Base-by-base conservation (phyloP, 129 eudicot genomes). In the Glebionis coronaria region DNA sequence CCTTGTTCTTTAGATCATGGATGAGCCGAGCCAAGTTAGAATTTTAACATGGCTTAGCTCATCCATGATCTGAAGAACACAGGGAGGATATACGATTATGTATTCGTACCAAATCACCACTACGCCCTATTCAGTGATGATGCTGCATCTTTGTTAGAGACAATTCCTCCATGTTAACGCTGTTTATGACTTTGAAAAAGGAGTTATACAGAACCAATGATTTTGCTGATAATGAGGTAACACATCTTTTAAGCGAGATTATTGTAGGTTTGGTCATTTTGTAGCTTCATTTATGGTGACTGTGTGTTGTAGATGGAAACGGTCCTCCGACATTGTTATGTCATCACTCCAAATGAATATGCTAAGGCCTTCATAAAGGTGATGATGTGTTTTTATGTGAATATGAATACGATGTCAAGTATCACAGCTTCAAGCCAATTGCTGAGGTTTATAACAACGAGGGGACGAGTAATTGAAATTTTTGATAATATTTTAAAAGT, bases 351-450 rank as follows among this genome's bases (percentile, higher is more conserved):
- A 14, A 86, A 79, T 77, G 99, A 86, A 61, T 93, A 78, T 65
- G 68, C 86, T 5, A 79, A 81, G 59, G 95, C 95, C 19, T 65
- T 21, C 50, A 86, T 73, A 95, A 87, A 63, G 99, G 99, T 19
- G 99, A 93, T 78, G 99, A 93, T 65, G 93, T 93, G 61, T 93
- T 93, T 70, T 61, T 93, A 28, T 93, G 99, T 42, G 99, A 93
- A 44, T 93, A 93, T 38, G 99, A 93, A 21, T 93, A 93, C 71
- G 99, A 93, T 46, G 51, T 81, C n/a, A 85, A 68, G 16, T 89
- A 91, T 88, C 97, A 82, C 20, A 88, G 88, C 72, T 93, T 93
- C 81, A 93, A 93, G 76, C 90, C 97, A 61, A 81, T 89, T 63
- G 86, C 90, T 4, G 97, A 93, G 65, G 75, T 86, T 27, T 83